Conservation (phyloP, 2,329 filamentous ascomycete species). For the Onygenales sp. region DNA sequence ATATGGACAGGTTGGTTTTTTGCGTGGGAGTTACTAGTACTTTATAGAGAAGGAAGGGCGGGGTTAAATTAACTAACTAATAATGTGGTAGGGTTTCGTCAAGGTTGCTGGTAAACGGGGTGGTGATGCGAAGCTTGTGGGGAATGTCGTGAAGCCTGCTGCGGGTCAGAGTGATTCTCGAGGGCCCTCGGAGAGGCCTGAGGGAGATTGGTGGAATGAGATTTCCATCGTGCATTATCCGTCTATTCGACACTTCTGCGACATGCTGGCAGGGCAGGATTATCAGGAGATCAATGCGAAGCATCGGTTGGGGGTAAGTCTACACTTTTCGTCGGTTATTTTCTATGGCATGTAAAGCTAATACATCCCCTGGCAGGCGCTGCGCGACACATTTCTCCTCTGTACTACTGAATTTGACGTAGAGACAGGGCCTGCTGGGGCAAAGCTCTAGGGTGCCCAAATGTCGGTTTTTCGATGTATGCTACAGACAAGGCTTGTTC, state of each 20-base stretch:
- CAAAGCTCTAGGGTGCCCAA: constrained; percentile 18
- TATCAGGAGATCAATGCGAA: constrained; percentile 50
- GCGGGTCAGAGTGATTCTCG: constrained; percentile 16
- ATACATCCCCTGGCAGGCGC: constrained; percentile 21
- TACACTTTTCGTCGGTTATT: not conserved
- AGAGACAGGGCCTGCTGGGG: constrained; percentile 15
- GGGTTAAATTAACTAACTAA: not conserved
- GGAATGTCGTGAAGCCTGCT: constrained; percentile 39
- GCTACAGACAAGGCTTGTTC: too few species aligned
- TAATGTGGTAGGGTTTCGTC: constrained; percentile 19
- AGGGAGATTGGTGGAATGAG: constrained; percentile 47
- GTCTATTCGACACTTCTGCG: constrained; percentile 51
- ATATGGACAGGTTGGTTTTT: constrained; percentile 47
- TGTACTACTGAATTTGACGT: constrained; percentile 44
- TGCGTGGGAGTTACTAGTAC: too few species aligned
- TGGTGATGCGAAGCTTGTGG: constrained; percentile 53
- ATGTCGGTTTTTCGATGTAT: not conserved
- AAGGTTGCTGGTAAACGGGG: constrained; percentile 44
- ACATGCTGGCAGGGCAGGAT: constrained; percentile 49
- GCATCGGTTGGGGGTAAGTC: constrained; percentile 36
- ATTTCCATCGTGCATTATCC: constrained; percentile 57
- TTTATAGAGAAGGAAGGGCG: not conserved
- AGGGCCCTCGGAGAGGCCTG: constrained; percentile 13
- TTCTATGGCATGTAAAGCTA: not conserved
- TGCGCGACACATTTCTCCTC: constrained; percentile 45